Evolutionary conservation across 208 protist genomes (phyloP), one percentile per base, ranked within the genome.

Genomic region (Giardia muris): DNA sequence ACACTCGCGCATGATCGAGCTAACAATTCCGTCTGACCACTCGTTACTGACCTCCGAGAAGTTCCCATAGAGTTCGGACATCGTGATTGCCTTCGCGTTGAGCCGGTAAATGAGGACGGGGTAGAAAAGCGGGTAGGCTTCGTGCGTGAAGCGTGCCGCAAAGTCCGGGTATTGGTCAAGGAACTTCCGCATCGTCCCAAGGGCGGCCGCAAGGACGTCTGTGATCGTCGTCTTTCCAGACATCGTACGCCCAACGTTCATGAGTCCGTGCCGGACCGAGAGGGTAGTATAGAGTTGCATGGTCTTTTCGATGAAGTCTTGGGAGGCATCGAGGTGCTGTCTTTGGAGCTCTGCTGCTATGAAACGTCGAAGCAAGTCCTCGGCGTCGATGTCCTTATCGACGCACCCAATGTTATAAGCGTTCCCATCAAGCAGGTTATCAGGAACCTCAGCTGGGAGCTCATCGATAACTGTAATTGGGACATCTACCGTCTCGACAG

Each of bases 171-270:
- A 2, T 90, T 3, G 4, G n/a, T 44, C 48, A 2, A 90, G 48
- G 43, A 90, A 90, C 42, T 47, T 90, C 19, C 44, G 1, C 42
- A 93, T 44, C 2, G 10, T 48, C 39, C 4, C 95, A 93, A 99
- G 95, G 0, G 98, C 98, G 46, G 97, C 95, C 47, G 98, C 93
- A 0, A 99, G 95, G 4, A 97, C 95, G 67, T 95, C 96, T 97
- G 97, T 98, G 3, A 96, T 96, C 0, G 96, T 94, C 1, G 97
- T 98, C 95, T 99, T 99, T 67, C 98, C 98, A 19, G 95, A 96
- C 42, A 97, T 98, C 88, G 97, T 96, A 0, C 97, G 97, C n/a
- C 98, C 98, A 2, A 99, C 98, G 46, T 99, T 93, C 98, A 99
- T 99, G 48, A 99, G 93, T 87, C 98, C 98, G 92, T 99, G 98